Evolutionary conservation across 768 basidiomycete genomes (phyloP), one percentile per base, ranked within the genome.

Genomic region (Naganishia friedmannii): DNA sequence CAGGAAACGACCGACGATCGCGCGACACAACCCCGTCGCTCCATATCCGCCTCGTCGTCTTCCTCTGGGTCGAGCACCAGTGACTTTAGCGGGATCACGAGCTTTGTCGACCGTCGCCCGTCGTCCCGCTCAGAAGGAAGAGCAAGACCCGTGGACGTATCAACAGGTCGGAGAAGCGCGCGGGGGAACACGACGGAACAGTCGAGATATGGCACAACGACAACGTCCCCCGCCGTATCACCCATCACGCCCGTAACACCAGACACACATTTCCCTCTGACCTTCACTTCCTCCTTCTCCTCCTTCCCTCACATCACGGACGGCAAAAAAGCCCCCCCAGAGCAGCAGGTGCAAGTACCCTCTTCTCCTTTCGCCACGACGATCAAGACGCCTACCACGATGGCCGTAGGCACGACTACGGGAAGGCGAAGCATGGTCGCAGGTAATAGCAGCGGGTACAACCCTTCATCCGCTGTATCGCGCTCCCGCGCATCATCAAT

Each of bases 191-290:
- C 60, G 34, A 39, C 55, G 5, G 57, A 39, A 10, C 31, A 39
- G 6, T 13, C 57, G 34, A 42, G 60, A 17, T 34, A 21, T 19
- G 6, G 13, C 8, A 42, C 17, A 10, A 15, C 34, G 31, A 3
- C 32, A 32, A 19, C 21, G 31, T 58, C 60, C 19, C 60, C 37
- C 26, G n/a, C 42, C 13, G 23, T 63, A 2, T 45, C 39, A 4
- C 60, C 60, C 21, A 45, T 63, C 60, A 63, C 60, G 19, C 60
- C 60, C 7, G 23, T 45, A 3, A 45, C 60, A 10, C 39, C 60
- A 10, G 60, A 39, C 21, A 39, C 26, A 17, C 42, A 42, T 15
- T 42, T 42, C 15, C 15, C 32, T 39, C 31, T 6, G 37, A 13
- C 17, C 23, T 39, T 17, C 19, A 19, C 26, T 3, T 37, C 32